These are phyloP conservation scores for Schizosaccharomyces osmophilus DNA, from an alignment of 805 yeast genomes.

Conservation along the genomic window DNA sequence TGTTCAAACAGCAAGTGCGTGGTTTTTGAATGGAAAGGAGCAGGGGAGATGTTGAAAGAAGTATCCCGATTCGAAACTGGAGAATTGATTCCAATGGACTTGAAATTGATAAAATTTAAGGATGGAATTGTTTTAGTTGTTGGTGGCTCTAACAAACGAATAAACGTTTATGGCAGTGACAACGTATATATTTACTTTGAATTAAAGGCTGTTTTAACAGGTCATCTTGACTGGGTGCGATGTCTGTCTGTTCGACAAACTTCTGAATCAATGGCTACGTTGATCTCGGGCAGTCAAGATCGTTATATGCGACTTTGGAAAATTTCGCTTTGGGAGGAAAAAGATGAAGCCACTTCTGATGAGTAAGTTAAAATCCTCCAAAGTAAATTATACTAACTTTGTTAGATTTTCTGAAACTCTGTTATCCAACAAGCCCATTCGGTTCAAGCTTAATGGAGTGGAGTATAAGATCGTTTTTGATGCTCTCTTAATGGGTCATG, in stretches of 20 bases:
- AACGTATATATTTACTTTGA: background rate
- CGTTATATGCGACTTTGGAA: conserved; percentile 75
- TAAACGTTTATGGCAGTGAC: background rate
- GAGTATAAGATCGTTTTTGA: conserved; percentile 36
- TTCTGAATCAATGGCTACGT: background rate
- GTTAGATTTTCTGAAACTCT: background rate
- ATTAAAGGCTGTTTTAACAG: conserved; percentile 32
- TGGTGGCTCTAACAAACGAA: background rate
- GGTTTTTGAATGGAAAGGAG: background rate
- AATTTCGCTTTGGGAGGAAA: conserved; percentile 4
- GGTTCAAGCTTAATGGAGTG: conserved; percentile 9
- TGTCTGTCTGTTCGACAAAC: conserved; percentile 33
- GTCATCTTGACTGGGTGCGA: conserved; percentile 94
- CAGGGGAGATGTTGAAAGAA: background rate
- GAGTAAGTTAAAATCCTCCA: background rate
- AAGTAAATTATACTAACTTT: background rate
- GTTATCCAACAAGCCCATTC: background rate
- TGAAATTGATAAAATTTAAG: background rate
- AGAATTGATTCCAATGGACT: background rate
- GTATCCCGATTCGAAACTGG: background rate
- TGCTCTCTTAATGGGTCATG: conserved; percentile 91
- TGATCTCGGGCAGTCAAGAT: conserved; percentile 80
- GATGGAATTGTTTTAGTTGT: background rate
- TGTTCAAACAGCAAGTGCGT: background rate
- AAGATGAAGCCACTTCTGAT: background rate